Evolutionary conservation across 108 stramenopile genomes (phyloP).

Genomic region (Nitzschia sp.): DNA sequence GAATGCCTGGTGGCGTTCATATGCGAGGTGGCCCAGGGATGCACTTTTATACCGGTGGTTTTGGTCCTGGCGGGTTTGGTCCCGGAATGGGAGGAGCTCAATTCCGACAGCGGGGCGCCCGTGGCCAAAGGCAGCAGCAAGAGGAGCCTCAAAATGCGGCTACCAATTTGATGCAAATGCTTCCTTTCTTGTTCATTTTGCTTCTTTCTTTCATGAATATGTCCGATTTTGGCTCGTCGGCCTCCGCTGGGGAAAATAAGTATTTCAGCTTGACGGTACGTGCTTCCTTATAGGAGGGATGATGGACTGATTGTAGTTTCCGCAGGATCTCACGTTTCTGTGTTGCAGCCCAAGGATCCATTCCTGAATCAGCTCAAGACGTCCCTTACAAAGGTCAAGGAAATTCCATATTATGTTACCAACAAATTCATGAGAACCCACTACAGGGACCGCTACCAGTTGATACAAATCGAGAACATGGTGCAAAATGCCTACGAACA

Average conservation of each 20-base stretch:
- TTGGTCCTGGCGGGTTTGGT: slow-evolving; percentile 16
- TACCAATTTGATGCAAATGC: slow-evolving; percentile 48
- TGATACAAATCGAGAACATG: slow-evolving; percentile 88
- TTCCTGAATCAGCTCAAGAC: slow-evolving; percentile 71
- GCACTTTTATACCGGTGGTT: slow-evolving; percentile 42
- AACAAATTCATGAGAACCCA: slow-evolving; percentile 80
- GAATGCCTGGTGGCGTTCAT: slow-evolving; percentile 69
- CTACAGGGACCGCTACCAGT: slow-evolving; percentile 77
- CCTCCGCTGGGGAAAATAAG: slow-evolving; percentile 49
- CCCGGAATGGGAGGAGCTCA: slow-evolving; percentile 23
- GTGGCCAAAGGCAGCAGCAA: slow-evolving; percentile 22
- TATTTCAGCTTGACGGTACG: slow-evolving; percentile 84
- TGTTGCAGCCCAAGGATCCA: slow-evolving; percentile 51
- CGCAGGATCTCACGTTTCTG: too few relatives aligned
- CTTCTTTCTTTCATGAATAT: slow-evolving; percentile 67
- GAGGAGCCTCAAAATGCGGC: slow-evolving; percentile 28
- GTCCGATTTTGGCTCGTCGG: slow-evolving; percentile 19
- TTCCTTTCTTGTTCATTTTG: slow-evolving; percentile 76
- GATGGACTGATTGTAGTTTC: neutral
- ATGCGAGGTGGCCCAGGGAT: slow-evolving; percentile 53
- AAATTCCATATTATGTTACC: slow-evolving; percentile 87
- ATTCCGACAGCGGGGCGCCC: slow-evolving; percentile 42
- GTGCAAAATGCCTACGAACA: slow-evolving; percentile 78
- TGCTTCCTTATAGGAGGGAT: neutral
- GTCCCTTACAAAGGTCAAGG: slow-evolving; percentile 67